phyloP scores from a whole-genome alignment of 306 rosid species.

The Sesbania bispinosa region DNA sequence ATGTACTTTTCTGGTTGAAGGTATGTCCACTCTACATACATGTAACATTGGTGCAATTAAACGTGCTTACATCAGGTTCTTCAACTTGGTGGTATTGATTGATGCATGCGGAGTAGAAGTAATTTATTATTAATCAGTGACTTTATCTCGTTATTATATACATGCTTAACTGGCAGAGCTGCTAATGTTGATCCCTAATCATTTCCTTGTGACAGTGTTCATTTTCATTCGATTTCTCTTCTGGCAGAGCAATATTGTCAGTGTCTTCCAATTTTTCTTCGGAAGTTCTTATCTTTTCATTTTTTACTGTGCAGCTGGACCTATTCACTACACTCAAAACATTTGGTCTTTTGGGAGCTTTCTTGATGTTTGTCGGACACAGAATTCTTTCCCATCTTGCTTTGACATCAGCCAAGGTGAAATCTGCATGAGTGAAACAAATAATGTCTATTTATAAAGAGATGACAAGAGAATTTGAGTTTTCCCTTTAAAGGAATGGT shows the following conservation, averaged over 20 bases:
- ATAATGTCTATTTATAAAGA: slow-evolving; percentile 23
- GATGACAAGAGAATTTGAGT: neutral
- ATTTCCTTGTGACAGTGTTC: neutral
- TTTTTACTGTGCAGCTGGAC: slow-evolving; percentile 69
- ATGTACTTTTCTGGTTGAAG: slow-evolving; percentile 92
- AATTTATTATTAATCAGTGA: neutral
- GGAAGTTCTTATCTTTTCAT: slow-evolving; percentile 1
- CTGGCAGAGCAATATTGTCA: neutral
- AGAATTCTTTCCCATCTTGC: slow-evolving; percentile 84
- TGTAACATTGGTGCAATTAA: neutral
- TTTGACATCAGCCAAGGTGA: slow-evolving; percentile 76
- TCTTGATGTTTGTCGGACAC: slow-evolving; percentile 85
- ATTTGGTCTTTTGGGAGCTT: slow-evolving; percentile 66
- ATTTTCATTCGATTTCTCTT: neutral
- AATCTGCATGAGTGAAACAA: slow-evolving; percentile 69
- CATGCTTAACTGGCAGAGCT: neutral
- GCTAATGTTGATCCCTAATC: neutral
- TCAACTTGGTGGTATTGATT: neutral
- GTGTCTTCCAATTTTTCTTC: neutral
- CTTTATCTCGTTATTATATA: neutral
- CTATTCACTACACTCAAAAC: slow-evolving; percentile 83
- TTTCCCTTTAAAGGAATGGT: slow-evolving; percentile 18
- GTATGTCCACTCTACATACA: slow-evolving; percentile 37
- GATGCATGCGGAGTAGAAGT: neutral
- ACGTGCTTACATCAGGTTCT: slow-evolving; percentile 13